A percentile compares a stretch with the other conserved stretches of the same genome.
phyloP scores from a whole-genome alignment of 169 alveolate species.

The Theileria annulata region DNA sequence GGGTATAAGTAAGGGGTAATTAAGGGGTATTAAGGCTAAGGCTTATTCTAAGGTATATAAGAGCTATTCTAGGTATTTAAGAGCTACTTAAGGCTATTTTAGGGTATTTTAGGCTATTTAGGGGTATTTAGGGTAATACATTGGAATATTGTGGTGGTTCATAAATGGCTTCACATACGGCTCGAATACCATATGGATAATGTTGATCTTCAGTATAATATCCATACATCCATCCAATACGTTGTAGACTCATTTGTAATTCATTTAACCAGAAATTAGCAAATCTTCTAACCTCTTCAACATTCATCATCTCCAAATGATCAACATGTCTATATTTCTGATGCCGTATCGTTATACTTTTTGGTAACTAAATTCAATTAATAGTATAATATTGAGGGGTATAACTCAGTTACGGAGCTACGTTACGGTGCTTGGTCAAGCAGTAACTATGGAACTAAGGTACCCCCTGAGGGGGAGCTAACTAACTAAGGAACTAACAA shows the following conservation, averaged over 20 bases:
- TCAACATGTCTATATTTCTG: conserved; percentile 97
- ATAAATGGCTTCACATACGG: conserved; percentile 95
- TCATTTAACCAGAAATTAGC: conserved; percentile 90
- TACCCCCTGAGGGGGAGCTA: too few species aligned
- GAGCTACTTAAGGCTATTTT: too few species aligned
- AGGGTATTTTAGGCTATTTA: conserved; percentile 52
- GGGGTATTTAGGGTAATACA: conserved; percentile 62
- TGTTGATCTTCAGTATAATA: conserved; percentile 96
- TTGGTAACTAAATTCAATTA: conserved; percentile 83
- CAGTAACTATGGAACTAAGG: background rate
- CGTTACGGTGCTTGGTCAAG: too few species aligned
- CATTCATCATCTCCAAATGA: conserved; percentile 94
- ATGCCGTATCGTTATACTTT: conserved; percentile 92
- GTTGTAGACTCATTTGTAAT: conserved; percentile 87
- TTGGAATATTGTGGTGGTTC: conserved; percentile 94
- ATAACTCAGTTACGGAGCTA: background rate
- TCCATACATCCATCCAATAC: conserved; percentile 96
- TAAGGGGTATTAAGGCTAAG: too few species aligned
- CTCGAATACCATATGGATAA: conserved; percentile 95
- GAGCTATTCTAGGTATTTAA: too few species aligned
- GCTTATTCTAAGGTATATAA: too few species aligned
- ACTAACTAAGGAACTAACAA: too few species aligned
- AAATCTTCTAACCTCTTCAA: conserved; percentile 89
- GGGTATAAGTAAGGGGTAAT: too few species aligned
- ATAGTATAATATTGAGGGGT: too few species aligned